Conservation (phyloP, 192 early-diverging fungal species). For the Ambispora gerdemannii region DNA sequence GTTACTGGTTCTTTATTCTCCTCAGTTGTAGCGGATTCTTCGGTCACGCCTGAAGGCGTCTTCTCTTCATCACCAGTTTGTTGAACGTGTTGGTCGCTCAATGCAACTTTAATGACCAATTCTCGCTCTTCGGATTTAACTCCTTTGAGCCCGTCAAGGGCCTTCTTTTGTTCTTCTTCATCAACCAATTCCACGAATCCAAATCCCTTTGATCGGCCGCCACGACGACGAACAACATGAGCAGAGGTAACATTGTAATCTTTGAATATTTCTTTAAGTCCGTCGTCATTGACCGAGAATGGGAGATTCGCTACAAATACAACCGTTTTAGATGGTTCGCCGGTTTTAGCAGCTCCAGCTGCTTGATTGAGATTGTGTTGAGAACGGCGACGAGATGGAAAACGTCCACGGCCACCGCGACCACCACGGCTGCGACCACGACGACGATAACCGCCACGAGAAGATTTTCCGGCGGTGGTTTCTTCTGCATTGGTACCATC, state of each 20-base stretch:
- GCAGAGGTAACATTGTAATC: conserved; percentile 68
- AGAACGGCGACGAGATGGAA: conserved; percentile 14
- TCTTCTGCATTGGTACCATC: conserved; percentile 36
- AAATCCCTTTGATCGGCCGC: conserved; percentile 85
- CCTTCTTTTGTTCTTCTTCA: conserved; percentile 75
- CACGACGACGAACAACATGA: conserved; percentile 67
- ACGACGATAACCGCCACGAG: conserved; percentile 32
- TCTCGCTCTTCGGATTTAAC: conserved; percentile 64
- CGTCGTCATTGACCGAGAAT: conserved; percentile 65
- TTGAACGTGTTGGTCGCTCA: conserved; percentile 48
- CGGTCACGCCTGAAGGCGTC: background rate
- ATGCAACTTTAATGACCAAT: conserved; percentile 61
- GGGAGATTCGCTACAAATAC: conserved; percentile 82
- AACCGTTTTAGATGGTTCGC: conserved; percentile 63
- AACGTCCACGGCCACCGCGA: conserved; percentile 37
- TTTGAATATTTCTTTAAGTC: conserved; percentile 70
- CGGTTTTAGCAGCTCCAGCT: conserved; percentile 35
- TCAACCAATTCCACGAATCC: conserved; percentile 86
- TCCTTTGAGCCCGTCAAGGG: conserved; percentile 59
- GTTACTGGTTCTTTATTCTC: conserved; percentile 15
- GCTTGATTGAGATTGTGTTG: conserved; percentile 15
- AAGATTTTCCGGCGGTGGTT: conserved; percentile 32
- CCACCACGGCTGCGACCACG: conserved; percentile 39
- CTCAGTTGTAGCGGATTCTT: background rate
- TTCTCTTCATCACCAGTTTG: conserved; percentile 22